Percentiles rank a stretch among this genome's conserved stretches.
Conservation (phyloP, 1,284 basidiomycete genomes). For the Ganoderma leucocontextum region DNA sequence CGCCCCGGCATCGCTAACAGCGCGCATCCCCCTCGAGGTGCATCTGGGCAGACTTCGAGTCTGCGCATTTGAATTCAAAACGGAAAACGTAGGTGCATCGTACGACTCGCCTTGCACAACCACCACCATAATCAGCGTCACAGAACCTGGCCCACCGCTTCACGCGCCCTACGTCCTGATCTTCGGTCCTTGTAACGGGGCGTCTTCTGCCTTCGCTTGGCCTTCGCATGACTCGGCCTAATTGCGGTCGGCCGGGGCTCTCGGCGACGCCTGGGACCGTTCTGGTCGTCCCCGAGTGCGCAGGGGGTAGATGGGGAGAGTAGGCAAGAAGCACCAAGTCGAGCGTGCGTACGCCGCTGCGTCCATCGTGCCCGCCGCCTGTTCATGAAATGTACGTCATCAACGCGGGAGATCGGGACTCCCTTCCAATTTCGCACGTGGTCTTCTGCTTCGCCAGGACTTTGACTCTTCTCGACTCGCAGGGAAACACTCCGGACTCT, state of each 20-base stretch:
- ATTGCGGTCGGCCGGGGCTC: neutral
- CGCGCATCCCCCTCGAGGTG: neutral
- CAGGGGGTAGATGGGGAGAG: neutral
- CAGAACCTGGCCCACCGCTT: neutral
- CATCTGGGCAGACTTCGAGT: neutral
- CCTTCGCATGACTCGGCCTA: neutral
- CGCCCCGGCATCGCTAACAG: conserved; percentile 6
- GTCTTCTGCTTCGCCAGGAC: neutral
- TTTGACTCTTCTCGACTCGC: neutral
- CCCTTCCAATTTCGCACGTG: neutral
- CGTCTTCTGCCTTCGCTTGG: neutral
- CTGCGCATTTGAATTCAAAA: neutral
- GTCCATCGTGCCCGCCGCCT: neutral
- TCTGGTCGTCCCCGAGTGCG: neutral
- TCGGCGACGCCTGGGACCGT: neutral
- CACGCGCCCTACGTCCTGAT: conserved; percentile 1
- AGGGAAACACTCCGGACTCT: neutral
- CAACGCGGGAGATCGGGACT: neutral
- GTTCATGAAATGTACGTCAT: neutral
- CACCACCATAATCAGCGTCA: neutral
- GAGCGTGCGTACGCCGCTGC: neutral
- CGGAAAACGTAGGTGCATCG: conserved; percentile 12
- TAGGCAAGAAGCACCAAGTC: neutral
- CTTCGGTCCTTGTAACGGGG: conserved; percentile 5
- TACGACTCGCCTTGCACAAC: conserved; percentile 19